Evolutionary conservation across 371 early-diverging fungal genomes (phyloP).

Genomic region (Blakeslea trispora): DNA sequence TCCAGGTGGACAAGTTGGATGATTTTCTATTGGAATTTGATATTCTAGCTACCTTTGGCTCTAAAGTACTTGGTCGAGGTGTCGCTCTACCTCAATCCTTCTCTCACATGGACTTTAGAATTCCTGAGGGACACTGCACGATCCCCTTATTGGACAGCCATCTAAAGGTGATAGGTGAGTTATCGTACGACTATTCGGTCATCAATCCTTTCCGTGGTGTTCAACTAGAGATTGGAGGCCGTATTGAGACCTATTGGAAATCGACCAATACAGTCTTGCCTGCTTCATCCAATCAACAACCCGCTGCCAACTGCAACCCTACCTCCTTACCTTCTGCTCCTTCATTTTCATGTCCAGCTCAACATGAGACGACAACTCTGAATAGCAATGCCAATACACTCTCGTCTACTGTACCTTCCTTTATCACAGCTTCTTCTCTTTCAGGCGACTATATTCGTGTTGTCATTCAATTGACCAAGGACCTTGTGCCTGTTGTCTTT

Average conservation of each 20-base stretch:
- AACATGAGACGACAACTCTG: too few relatives aligned
- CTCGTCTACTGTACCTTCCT: slow-evolving; percentile 63
- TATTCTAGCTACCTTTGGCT: slow-evolving; percentile 93
- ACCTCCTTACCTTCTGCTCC: background rate
- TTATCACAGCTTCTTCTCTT: slow-evolving; percentile 79
- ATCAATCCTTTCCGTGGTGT: slow-evolving; percentile 89
- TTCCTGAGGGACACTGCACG: slow-evolving; percentile 45
- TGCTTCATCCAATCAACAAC: slow-evolving; percentile 5
- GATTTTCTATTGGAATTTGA: slow-evolving; percentile 87
- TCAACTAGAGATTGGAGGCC: slow-evolving; percentile 87
- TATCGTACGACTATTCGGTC: slow-evolving; percentile 79
- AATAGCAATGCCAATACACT: slow-evolving; percentile 1
- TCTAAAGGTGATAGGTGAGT: slow-evolving; percentile 87
- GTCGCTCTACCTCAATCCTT: slow-evolving; percentile 79
- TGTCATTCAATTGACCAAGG: slow-evolving; percentile 88
- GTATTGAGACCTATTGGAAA: slow-evolving; percentile 97
- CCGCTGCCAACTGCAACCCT: too few relatives aligned
- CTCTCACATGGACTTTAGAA: slow-evolving; percentile 37
- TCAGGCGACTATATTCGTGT: slow-evolving; percentile 82
- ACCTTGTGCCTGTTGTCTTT: slow-evolving; percentile 88
- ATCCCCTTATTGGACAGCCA: slow-evolving; percentile 87
- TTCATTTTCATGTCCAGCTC: too few relatives aligned
- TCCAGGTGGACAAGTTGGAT: slow-evolving; percentile 76
- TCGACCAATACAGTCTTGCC: slow-evolving; percentile 71
- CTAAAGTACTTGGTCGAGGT: slow-evolving; percentile 88